Percentiles rank a stretch among this genome's conserved stretches.
Conservation (phyloP, 2,329 filamentous ascomycete species). For the Penicillium fuscoglaucum region DNA sequence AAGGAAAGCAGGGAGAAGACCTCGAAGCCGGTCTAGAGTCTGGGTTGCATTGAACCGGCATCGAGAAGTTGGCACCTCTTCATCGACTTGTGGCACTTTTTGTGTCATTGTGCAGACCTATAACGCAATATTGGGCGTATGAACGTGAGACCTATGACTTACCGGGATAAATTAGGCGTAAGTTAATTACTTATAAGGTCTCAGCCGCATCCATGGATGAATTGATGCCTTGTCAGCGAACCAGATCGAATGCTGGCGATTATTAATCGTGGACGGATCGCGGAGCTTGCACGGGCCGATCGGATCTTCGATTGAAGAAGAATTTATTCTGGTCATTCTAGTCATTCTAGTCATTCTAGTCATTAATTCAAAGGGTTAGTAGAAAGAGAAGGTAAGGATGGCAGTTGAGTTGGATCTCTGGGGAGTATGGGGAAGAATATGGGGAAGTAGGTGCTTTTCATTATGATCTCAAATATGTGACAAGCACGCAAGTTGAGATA, state of each 20-base stretch:
- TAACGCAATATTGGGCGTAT: constrained; percentile 3
- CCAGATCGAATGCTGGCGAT: constrained; percentile 15
- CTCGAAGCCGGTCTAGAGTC: constrained; percentile 16
- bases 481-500: not conserved
- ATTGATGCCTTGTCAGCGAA: constrained; percentile 12
- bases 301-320: not conserved
- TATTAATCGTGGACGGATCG: constrained; percentile 22
- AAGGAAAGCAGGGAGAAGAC: constrained; percentile 4
- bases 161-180: constrained; percentile 8
- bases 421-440: not conserved
- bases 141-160: not conserved
- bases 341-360: too few species aligned
- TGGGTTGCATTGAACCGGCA: constrained; percentile 19
- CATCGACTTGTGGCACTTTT: not conserved
- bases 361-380: not conserved
- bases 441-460: not conserved
- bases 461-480: not conserved
- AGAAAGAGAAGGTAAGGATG: not conserved
- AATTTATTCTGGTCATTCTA: not conserved
- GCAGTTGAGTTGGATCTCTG: not conserved
- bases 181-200: constrained; percentile 1
- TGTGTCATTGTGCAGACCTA: constrained; percentile 12
- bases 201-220: constrained; percentile 1
- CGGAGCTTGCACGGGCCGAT: constrained; percentile 5
- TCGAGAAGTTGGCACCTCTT: constrained; percentile 5